Evolutionary conservation across 2,329 filamentous ascomycete species (phyloP), one percentile per base, ranked within the genome.

Genomic region (Allantophomopsis cytisporea): DNA sequence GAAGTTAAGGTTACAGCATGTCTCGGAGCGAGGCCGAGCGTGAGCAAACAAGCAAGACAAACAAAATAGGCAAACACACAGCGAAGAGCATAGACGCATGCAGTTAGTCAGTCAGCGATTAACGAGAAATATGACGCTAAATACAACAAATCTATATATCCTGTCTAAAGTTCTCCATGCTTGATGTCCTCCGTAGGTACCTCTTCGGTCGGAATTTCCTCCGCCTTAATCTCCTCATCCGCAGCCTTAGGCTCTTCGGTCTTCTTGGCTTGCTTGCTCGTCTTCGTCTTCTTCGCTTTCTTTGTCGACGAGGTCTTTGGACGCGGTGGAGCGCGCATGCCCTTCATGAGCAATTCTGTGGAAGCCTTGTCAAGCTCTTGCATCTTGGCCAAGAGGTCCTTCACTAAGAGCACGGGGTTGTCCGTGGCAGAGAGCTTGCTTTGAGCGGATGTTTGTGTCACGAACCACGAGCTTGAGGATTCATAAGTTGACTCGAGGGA

Each of bases 401-500:
- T 78, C 47, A 77, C 64, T 1, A 80, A 69, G 7, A 94, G 66
- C 6, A 79, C 78, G 0, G 86, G 83, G 47, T 96, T 78, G 8
- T 85, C 83, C 2, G 77, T 76, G 2, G 67, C 61, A 13, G 69
- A 63, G 3, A 94, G 73, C 48, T 75, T 78, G 21, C 77, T 73
- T 59, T 96, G 89, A 49, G 72, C 70, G 2, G 69, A 64, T 36
- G 83, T 61, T 54, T 83, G 80, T 47, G 81, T 72, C 23, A 77
- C 71, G 15, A 98, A 68, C 89, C 89, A 98, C 15, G 70, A 65
- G 13, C 69, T 63, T 14, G 79, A 74, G 12, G 73, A 69, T 20
- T 75, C 70, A 52, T 79, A 73, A 14, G 76, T 62, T 10, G 72
- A 67, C 38, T 78, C 71, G 17, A 91, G 65, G 36, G 69, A 64